Evolutionary conservation across 768 basidiomycete genomes (phyloP), one percentile per base, ranked within the genome.

Genomic region (Collybiopsis confluens): DNA sequence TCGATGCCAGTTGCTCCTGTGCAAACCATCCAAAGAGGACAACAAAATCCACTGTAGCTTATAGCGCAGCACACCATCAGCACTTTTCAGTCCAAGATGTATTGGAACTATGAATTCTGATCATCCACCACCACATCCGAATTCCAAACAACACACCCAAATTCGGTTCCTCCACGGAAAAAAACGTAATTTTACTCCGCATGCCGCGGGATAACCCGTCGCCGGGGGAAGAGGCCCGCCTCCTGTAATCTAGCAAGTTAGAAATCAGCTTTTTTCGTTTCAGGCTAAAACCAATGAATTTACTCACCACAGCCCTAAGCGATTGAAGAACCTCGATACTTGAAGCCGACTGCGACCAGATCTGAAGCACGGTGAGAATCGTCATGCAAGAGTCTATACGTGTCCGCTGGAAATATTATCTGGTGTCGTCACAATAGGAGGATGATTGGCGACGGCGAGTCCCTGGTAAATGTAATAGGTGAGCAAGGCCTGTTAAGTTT

Each of bases 121-220:
- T n/a, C n/a, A n/a, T n/a, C n/a, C n/a, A n/a, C n/a, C n/a, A n/a
- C n/a, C n/a, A n/a, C n/a, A n/a, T n/a, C n/a, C n/a, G n/a, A n/a
- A n/a, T n/a, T n/a, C n/a, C n/a, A n/a, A n/a, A n/a, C 23, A 4
- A 35, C 18, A 18, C 57, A 45, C 4, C 70, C 64, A 27, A 66
- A 60, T 55, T 78, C 75, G 0, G 72, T 78, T 10, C 50, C 59
- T 18, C 76, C 75, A 46, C 76, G 76, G 0, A 67, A 42, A 1
- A n/a, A 62, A 48, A 9, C 49, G 30, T 1, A 77, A 38, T 8
- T 61, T 65, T 8, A 77, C 70, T 0, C 77, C 75, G 0, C 67
- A 60, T 7, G 56, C 53, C 9, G 64, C 61, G n/a, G 77, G 56
- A 7, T 54, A 56, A 26, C 74, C 77, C 1, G 71, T 58, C 52